Conservation (phyloP, 2,329 filamentous ascomycete genomes). For the Arthrobotrys conoides region DNA sequence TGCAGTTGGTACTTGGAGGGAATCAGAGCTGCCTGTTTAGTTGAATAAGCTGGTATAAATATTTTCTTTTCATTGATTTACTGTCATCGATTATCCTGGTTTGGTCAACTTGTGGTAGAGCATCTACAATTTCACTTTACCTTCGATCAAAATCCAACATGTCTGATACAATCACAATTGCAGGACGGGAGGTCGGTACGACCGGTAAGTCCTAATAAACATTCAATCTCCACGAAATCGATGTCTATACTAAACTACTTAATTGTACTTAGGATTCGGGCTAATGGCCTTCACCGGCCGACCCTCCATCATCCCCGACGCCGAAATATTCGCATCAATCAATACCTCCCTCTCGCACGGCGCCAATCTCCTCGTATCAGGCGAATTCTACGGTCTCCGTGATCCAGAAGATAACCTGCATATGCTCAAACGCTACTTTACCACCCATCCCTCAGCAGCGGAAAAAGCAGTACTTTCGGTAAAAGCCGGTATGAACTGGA, state of each 20-base stretch:
- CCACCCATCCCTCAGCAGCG: constrained; percentile 74
- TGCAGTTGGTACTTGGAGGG: neutral
- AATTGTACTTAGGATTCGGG: constrained; percentile 40
- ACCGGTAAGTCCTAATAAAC: neutral
- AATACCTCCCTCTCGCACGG: constrained; percentile 69
- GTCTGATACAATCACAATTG: constrained; percentile 27
- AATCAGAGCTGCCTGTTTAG: neutral
- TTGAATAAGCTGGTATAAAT: neutral
- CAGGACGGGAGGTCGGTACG: constrained; percentile 40
- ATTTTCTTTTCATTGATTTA: neutral
- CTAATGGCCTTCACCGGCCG: constrained; percentile 65
- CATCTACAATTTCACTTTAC: neutral
- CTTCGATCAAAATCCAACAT: neutral
- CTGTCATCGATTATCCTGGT: neutral
- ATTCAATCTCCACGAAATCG: neutral
- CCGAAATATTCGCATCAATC: constrained; percentile 72
- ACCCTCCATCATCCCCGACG: constrained; percentile 66
- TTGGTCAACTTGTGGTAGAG: neutral
- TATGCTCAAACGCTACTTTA: constrained; percentile 75
- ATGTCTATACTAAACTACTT: neutral
- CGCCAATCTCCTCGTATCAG: constrained; percentile 74
- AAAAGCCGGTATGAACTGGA: constrained; percentile 72
- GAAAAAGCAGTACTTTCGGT: constrained; percentile 75
- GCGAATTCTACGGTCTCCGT: constrained; percentile 75
- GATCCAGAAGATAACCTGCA: constrained; percentile 73